A percentile compares a stretch with the other conserved stretches of the same genome.
These are phyloP conservation scores for Lactarius deliciosus DNA, from an alignment of 768 basidiomycete species.

Conservation along the genomic window DNA sequence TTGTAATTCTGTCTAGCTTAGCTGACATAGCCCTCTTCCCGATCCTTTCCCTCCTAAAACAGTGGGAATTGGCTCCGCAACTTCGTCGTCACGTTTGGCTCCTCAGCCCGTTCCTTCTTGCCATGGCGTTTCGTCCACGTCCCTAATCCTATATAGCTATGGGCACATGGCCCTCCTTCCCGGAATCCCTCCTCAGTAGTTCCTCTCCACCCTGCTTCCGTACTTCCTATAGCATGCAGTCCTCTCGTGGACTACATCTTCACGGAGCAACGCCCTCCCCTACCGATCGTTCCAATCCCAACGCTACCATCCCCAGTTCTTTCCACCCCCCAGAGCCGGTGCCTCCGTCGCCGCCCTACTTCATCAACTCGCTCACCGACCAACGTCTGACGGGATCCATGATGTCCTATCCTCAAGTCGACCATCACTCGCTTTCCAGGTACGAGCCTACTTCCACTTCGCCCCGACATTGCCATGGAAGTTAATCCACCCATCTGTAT, in stretches of 20 bases:
- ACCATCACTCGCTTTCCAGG: constrained; percentile 19
- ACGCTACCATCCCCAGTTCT: background rate
- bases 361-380: constrained; percentile 13
- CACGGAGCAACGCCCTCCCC: constrained; percentile 17
- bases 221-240: constrained; percentile 13
- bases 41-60: background rate
- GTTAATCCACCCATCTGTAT: background rate
- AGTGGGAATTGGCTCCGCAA: background rate
- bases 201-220: background rate
- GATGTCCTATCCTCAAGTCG: constrained; percentile 18
- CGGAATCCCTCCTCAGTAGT: constrained; percentile 7
- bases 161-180: constrained; percentile 14
- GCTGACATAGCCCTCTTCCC: background rate
- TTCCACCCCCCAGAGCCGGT: constrained; percentile 16
- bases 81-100: constrained; percentile 21
- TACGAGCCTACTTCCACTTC: background rate
- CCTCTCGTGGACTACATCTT: constrained; percentile 21
- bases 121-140: constrained; percentile 10
- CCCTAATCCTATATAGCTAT: constrained; percentile 17
- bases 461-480: background rate
- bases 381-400: constrained; percentile 22
- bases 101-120: background rate
- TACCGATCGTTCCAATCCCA: constrained; percentile 14
- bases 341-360: constrained; percentile 7
- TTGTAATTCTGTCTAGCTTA: background rate